Evolutionary conservation across 768 basidiomycete species (phyloP), one percentile per base, ranked within the genome.

Genomic region (Serendipita indica): DNA sequence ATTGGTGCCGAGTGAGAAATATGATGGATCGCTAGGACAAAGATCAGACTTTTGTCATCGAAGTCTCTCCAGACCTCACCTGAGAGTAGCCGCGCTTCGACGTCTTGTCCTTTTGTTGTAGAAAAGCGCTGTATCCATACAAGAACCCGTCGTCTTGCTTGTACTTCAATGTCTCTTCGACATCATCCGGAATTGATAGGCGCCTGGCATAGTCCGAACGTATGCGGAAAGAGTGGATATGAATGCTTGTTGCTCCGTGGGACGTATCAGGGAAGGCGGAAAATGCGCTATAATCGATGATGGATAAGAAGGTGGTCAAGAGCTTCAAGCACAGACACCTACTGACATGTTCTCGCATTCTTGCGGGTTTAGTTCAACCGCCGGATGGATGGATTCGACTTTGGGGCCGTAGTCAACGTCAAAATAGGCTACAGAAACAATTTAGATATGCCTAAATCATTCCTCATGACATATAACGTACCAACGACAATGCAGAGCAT

Each of bases 241-340:
- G 82, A 0, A 82, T 81, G 3, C 90, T 90, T 67, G 93, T 83
- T 45, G 87, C 82, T 60, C 89, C 89, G 58, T 88, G 82, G 1
- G 82, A 71, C 0, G 90, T 90, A 66, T 97, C 92, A 0, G 92
- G 92, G 65, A 97, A 91, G 0, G 89, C 82, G 4, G 86, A 88
- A 68, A 97, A 97, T 1, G 91, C 88, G 58, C 92, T 96, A 62
- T 54, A 2, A 43, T 37, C 18, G 43, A 22, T 33, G 22, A 20
- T 3, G 33, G 58, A n/a, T n/a, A n/a, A n/a, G n/a, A n/a, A n/a
- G n/a, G n/a, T n/a, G n/a, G n/a, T n/a, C n/a, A n/a, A n/a, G n/a
- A n/a, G n/a, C n/a, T n/a, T n/a, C n/a, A n/a, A n/a, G n/a, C n/a
- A n/a, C n/a, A n/a, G 6, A 22, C 10, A 27, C 18, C 2, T n/a